Conservation (phyloP, 345 rosid species). For the Corymbia maculata region DNA sequence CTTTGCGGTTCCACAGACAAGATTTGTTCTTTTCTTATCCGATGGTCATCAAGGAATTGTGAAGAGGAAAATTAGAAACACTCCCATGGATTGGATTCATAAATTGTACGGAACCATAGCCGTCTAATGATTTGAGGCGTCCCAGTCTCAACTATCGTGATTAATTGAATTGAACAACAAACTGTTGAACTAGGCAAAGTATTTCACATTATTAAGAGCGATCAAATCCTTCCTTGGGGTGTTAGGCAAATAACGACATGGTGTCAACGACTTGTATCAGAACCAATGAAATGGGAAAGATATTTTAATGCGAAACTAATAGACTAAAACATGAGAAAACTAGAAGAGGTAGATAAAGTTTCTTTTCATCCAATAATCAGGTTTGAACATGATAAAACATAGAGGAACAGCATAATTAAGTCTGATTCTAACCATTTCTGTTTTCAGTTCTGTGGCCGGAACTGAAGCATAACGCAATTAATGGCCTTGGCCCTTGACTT, state of each 20-base stretch:
- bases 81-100: no score
- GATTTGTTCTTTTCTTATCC: background rate
- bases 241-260: background rate
- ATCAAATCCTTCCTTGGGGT: background rate
- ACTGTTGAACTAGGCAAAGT: background rate
- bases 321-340: no score
- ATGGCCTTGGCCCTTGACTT: background rate
- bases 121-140: background rate
- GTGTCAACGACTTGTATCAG: background rate
- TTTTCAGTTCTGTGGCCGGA: background rate
- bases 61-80: no score
- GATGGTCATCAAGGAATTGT: background rate
- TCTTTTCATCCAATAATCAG: background rate
- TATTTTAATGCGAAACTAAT: background rate
- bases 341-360: background rate
- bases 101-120: no score
- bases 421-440: background rate
- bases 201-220: background rate
- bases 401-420: background rate
- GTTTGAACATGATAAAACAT: background rate
- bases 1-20: background rate
- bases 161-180: accelerated
- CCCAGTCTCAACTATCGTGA: background rate
- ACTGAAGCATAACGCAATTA: background rate
- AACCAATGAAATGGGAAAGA: background rate